These are phyloP conservation scores for Moniliophthora roreri DNA, from an alignment of 1,284 basidiomycete species.

Conservation along the genomic window DNA sequence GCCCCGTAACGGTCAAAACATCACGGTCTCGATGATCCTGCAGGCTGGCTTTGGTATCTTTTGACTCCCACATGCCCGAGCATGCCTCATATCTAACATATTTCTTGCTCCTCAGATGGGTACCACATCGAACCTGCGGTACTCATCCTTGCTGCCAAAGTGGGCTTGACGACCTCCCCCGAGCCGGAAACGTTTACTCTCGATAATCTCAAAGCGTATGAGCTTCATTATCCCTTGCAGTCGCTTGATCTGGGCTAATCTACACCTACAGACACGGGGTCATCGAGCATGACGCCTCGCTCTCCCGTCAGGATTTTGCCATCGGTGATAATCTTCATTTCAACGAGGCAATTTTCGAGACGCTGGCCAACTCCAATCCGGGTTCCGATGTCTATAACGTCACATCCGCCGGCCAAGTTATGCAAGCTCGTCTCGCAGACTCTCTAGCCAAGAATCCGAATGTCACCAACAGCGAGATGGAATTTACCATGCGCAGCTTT, in stretches of 20 bases:
- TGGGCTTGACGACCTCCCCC: too few relatives aligned
- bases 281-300: too few relatives aligned
- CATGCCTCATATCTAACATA: too few relatives aligned
- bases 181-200: too few relatives aligned
- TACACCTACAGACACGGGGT: too few relatives aligned
- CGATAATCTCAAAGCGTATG: too few relatives aligned
- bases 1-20: constrained; percentile 19
- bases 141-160: too few relatives aligned
- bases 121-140: too few relatives aligned
- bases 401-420: constrained; percentile 6
- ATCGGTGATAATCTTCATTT: constrained; percentile 20
- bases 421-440: constrained; percentile 3
- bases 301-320: constrained; percentile 18
- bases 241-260: too few relatives aligned
- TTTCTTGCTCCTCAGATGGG: neutral
- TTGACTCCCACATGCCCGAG: too few relatives aligned
- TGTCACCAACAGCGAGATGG: neutral
- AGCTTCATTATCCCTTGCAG: too few relatives aligned
- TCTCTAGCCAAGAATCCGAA: neutral
- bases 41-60: constrained; percentile 12
- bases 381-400: neutral
- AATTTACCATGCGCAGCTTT: neutral
- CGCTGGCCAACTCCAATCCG: neutral
- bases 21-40: constrained; percentile 17
- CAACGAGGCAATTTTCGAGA: constrained; percentile 11